Evolutionary conservation across 257 asterid species (phyloP).

Genomic region (Paraleonurus japonicus): DNA sequence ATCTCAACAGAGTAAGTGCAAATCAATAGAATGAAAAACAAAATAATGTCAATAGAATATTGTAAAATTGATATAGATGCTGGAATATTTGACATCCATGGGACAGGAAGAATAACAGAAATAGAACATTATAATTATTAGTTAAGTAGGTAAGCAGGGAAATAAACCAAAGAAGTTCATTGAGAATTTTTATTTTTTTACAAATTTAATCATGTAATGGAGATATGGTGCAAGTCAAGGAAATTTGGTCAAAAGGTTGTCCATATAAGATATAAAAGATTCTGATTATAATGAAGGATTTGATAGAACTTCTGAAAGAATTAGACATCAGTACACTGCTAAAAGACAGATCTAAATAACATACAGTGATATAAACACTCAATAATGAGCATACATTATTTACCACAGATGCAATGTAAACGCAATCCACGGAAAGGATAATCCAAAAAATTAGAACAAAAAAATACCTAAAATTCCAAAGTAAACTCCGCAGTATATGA

Average conservation of each 20-base stretch:
- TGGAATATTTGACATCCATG: slow-evolving; percentile 3
- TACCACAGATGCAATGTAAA: neutral
- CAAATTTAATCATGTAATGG: neutral
- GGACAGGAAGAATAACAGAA: neutral
- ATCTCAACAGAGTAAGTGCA: slow-evolving; percentile 20
- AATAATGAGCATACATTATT: neutral
- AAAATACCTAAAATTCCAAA: neutral
- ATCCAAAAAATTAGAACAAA: neutral
- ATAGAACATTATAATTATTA: neutral
- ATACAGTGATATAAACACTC: neutral
- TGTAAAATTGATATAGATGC: slow-evolving; percentile 12
- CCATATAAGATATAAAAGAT: neutral
- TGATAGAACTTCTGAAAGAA: neutral
- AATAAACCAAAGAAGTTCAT: neutral
- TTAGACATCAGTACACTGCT: neutral
- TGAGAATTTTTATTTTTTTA: neutral
- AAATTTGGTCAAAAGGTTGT: neutral
- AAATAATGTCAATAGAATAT: neutral
- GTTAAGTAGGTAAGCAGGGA: neutral
- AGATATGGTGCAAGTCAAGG: neutral
- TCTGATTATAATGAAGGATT: neutral
- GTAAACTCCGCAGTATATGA: neutral
- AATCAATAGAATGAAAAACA: neutral
- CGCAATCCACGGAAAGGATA: neutral
- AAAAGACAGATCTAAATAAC: neutral